Evolutionary conservation across 2,329 filamentous ascomycete species (phyloP).

Genomic region (Pseudogymnoascus sp.): DNA sequence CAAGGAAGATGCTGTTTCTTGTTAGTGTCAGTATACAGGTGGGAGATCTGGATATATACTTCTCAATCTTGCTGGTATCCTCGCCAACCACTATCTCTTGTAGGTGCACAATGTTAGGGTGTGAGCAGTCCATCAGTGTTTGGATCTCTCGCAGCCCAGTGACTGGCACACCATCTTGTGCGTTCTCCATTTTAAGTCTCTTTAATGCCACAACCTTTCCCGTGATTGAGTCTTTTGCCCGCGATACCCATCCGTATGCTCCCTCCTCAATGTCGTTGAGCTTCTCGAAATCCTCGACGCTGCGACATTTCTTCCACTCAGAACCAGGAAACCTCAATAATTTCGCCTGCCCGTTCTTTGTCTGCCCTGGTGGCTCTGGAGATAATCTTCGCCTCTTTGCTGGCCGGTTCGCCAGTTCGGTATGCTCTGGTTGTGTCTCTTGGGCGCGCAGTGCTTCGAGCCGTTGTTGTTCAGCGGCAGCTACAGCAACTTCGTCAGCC

Average conservation of each 20-base stretch:
- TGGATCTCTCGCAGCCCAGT: conserved; percentile 92
- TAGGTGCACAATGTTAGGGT: conserved; percentile 74
- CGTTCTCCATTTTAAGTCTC: conserved; percentile 78
- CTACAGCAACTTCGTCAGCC: conserved; percentile 41
- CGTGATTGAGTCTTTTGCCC: conserved; percentile 65
- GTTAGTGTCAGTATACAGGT: conserved; percentile 17
- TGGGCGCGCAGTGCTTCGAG: conserved; percentile 23
- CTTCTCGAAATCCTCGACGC: conserved; percentile 81
- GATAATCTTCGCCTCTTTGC: conserved; percentile 53
- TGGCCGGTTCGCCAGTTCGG: conserved; percentile 40
- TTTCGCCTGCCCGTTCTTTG: conserved; percentile 36
- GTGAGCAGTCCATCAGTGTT: conserved; percentile 70
- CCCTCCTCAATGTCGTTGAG: conserved; percentile 97
- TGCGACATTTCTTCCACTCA: conserved; percentile 61
- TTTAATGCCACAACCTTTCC: conserved; percentile 85
- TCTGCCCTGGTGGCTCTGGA: conserved; percentile 23
- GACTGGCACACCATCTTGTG: conserved; percentile 70
- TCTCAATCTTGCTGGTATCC: conserved; percentile 44
- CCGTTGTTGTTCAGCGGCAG: conserved; percentile 13
- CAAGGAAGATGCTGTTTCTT: conserved; percentile 67
- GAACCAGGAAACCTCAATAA: conserved; percentile 65
- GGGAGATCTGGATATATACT: conserved; percentile 30
- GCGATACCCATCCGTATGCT: conserved; percentile 88
- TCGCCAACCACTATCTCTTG: conserved; percentile 78
- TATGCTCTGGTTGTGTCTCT: conserved; percentile 21